Base-by-base conservation (phyloP, 148 eudicot species). In the Fagopyrum homotropicum region DNA sequence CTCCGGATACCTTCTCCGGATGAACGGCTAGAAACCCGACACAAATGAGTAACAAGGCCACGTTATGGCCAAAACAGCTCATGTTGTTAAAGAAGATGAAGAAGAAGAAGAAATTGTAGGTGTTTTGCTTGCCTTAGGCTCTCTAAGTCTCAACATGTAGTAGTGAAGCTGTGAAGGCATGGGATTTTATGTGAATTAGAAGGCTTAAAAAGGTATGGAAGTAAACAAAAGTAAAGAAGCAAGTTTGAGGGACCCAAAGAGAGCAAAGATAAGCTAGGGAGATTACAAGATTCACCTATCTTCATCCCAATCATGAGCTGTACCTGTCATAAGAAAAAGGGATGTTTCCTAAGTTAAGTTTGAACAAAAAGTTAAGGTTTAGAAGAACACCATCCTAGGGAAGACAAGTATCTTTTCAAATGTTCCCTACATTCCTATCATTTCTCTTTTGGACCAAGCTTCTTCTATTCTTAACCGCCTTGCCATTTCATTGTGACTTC, bases 341-440 rank as follows among this genome's bases (percentile, higher is more conserved):
- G 81, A 84, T 82, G 87, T 80, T 84, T 84, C 83, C 80, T 84
- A 63, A 63, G 45, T 35, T n/a, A 85, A 81, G 89, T 89, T 91
- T 93, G 97, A 93, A 91, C 80, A 79, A 89, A 93, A 91, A 84
- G 91, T 77, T 6, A 56, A 54, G 78, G 78, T 73, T 84, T 80
- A 84, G n/a, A 19, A 90, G 88, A 86, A 88, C 91, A 83, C 80
- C 75, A 80, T 72, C 82, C 89, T 86, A 77, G 84, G 88, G 91
- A 93, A 90, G 91, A 87, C 81, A 90, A 92, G 96, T 80, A 92
- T 92, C 90, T 66, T 89, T 83, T 64, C 75, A 77, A 80, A 86
- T 68, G 82, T 91, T 82, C 90, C 88, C 91, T 82, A 84, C 88
- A 82, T 84, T 76, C 83, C 80, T 79, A 63, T 84, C 86, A 84